Evolutionary conservation across 2,329 filamentous ascomycete genomes (phyloP).

Genomic region (Neonectria punicea): DNA sequence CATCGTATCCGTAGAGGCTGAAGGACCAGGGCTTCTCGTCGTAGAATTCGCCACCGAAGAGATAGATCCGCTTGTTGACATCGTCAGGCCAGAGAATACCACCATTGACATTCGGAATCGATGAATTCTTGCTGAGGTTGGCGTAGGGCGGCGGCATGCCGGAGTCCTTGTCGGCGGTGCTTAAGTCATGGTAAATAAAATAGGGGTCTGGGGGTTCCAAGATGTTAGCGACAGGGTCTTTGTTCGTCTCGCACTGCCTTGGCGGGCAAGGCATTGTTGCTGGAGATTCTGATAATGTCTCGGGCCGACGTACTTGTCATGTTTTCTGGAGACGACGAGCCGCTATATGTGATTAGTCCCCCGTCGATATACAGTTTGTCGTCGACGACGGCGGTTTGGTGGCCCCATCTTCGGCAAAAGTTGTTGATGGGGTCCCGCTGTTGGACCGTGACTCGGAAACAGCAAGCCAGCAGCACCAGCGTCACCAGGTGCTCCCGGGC

Average conservation of each 20-base stretch:
- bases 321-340: conserved; percentile 59
- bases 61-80: conserved; percentile 71
- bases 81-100: conserved; percentile 68
- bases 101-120: conserved; percentile 60
- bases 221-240: not conserved
- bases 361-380: conserved; percentile 71
- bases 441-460: conserved; percentile 40
- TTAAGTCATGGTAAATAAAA: conserved; percentile 67
- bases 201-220: conserved; percentile 32
- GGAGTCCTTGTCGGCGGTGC: conserved; percentile 51
- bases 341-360: conserved; percentile 65
- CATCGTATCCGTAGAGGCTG: conserved; percentile 67
- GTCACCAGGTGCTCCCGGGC: conserved; percentile 29
- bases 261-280: not conserved
- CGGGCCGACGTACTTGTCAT: conserved; percentile 62
- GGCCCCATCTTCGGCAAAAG: conserved; percentile 66
- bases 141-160: conserved; percentile 64
- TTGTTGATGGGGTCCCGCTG: conserved; percentile 63
- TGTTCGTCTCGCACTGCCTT: not conserved
- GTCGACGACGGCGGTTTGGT: conserved; percentile 70
- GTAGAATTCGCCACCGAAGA: conserved; percentile 71
- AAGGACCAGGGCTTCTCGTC: conserved; percentile 56
- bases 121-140: conserved; percentile 68
- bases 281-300: not conserved
- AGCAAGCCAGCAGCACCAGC: conserved; percentile 35